These are phyloP conservation scores for Betula pendula DNA, from an alignment of 306 rosid species.

Conservation along the genomic window DNA sequence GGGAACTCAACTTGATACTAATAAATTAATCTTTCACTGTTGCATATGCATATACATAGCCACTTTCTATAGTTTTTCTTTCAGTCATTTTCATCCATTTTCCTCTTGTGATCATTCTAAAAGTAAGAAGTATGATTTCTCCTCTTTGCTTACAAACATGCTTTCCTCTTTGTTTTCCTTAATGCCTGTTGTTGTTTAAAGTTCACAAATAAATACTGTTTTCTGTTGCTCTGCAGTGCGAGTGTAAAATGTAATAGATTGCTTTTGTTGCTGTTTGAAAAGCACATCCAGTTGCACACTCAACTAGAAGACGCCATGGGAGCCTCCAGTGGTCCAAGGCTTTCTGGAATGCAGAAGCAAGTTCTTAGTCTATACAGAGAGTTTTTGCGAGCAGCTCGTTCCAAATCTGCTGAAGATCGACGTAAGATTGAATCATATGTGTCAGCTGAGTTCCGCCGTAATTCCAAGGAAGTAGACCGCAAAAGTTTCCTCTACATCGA, in stretches of 20 bases:
- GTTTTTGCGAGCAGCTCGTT: slow-evolving; percentile 74
- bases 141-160: background rate
- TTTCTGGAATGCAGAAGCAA: slow-evolving; percentile 90
- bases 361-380: slow-evolving; percentile 76
- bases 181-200: background rate
- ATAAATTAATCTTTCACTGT: too few relatives aligned
- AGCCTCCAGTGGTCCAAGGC: slow-evolving; percentile 44
- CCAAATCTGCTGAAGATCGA: slow-evolving; percentile 59
- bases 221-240: background rate
- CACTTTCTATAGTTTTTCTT: background rate
- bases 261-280: background rate
- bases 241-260: background rate
- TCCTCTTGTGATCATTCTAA: background rate
- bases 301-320: slow-evolving; percentile 45
- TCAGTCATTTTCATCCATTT: background rate
- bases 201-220: background rate
- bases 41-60: background rate
- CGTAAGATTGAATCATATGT: slow-evolving; percentile 59
- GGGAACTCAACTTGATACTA: too few relatives aligned
- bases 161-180: background rate
- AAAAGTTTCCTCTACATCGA: slow-evolving; percentile 78
- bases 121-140: background rate
- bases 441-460: slow-evolving; percentile 59
- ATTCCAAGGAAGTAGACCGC: slow-evolving; percentile 63
- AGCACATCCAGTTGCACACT: background rate